Evolutionary conservation across 2,329 filamentous ascomycete genomes (phyloP), one percentile per base, ranked within the genome.

Genomic region (Claviceps arundinis): DNA sequence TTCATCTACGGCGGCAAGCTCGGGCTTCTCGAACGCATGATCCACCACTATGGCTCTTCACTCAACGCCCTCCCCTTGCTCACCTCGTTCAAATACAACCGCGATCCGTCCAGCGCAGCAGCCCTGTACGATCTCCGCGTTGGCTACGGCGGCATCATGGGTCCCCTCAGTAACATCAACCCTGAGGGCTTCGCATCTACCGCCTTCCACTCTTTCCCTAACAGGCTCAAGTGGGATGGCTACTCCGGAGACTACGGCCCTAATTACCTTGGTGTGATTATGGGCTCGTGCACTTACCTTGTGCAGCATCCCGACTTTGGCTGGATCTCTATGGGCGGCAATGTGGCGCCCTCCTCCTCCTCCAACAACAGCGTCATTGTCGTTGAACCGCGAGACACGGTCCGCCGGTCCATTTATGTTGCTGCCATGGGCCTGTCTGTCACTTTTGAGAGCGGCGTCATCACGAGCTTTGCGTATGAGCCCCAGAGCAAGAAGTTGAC

Each of bases 41-140:
- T 81, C 53, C 78, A 82, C 57, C 79, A 82, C 62, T 82, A 82
- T 56, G 78, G 78, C 17, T 80, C 76, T 0, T 74, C 70, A 0
- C 72, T 82, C 5, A 82, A 81, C 60, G 70, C 77, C 0, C 69
- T 79, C 0, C 75, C 77, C 1, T 65, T 80, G 2, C 71, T 82
- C 2, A 69, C 70, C 2, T 67, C 72, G 3, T 82, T 75, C 62
- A 73, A 75, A 38, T 59, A 67, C 47, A 59, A 72, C 37, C 13
- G 4, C 13, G 17, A 45, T 5, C 48, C 48, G 4, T 50, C 48
- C 7, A 37, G 30, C 48, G 66, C 75, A 0, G 59, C 65, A 0
- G 71, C 77, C 56, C 62, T 71, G 6, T 75, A 81, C 52, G 65
- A 75, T 1, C 65, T 82, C 2, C 72, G 75, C 2, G 69, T 76